Conservation (phyloP, 2,329 filamentous ascomycete genomes). For the Trichophaea hybrida region DNA sequence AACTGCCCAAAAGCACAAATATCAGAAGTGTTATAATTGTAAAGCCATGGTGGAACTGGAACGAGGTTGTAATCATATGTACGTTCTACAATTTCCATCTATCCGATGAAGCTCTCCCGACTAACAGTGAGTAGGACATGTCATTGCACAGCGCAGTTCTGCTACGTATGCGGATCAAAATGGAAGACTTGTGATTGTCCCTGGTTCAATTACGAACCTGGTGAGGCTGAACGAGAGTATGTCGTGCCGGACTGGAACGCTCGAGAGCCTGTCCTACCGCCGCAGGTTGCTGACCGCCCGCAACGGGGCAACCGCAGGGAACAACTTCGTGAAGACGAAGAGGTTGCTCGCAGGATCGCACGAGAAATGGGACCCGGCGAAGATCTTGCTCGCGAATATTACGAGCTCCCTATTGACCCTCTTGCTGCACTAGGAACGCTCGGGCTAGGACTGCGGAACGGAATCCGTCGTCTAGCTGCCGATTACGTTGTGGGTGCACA, state of each 20-base stretch:
- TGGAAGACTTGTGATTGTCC: constrained; percentile 38
- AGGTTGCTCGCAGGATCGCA: constrained; percentile 16
- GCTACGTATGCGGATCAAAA: constrained; percentile 66
- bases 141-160: constrained; percentile 71
- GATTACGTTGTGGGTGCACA: constrained; percentile 8
- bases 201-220: constrained; percentile 23
- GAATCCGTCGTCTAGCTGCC: constrained; percentile 20
- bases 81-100: constrained; percentile 4
- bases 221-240: constrained; percentile 18
- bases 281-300: not conserved
- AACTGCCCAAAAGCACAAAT: constrained; percentile 20
- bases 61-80: constrained; percentile 75
- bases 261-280: constrained; percentile 7
- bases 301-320: constrained; percentile 9
- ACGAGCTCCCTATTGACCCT: constrained; percentile 14
- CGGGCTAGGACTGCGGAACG: constrained; percentile 15
- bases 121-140: constrained; percentile 34
- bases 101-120: not conserved
- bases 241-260: constrained; percentile 14
- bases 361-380: not conserved
- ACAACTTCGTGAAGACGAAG: constrained; percentile 19
- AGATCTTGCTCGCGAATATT: constrained; percentile 10
- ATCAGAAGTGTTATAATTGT: constrained; percentile 53
- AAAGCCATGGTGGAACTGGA: constrained; percentile 60
- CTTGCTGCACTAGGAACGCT: constrained; percentile 17